These are phyloP conservation scores for Tagetes erecta DNA, from an alignment of 129 eudicot genomes.

Conservation along the genomic window DNA sequence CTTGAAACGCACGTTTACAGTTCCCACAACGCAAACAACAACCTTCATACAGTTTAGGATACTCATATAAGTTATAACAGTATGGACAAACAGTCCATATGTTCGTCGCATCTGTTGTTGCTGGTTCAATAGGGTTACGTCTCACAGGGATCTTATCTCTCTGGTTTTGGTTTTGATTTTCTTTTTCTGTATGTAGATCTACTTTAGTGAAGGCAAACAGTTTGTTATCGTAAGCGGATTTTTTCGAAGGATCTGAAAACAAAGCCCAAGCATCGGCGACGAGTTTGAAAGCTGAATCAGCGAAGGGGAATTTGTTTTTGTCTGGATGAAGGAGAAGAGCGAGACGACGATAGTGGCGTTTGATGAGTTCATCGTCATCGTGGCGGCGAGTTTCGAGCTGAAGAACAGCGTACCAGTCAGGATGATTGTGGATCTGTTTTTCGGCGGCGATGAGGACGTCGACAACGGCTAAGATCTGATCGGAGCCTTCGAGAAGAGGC, in stretches of 20 bases:
- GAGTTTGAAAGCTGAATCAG: conserved; percentile 76
- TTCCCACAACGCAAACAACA: conserved; percentile 67
- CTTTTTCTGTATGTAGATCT: conserved; percentile 39
- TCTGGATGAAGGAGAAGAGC: conserved; percentile 91
- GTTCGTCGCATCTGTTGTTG: conserved; percentile 12
- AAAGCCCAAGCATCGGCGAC: conserved; percentile 80
- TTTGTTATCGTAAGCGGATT: conserved; percentile 52
- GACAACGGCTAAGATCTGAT: conserved; percentile 83
- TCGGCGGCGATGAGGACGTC: conserved; percentile 85
- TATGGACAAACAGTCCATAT: conserved; percentile 93
- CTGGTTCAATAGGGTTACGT: conserved; percentile 29
- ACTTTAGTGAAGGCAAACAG: conserved; percentile 41
- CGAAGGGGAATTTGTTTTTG: conserved; percentile 59
- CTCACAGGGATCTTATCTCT: conserved; percentile 60
- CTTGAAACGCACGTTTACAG: conserved; percentile 68
- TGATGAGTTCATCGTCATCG: conserved; percentile 59
- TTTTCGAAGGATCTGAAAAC: conserved; percentile 49
- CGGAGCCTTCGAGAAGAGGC: conserved; percentile 78
- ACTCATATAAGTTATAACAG: conserved; percentile 72
- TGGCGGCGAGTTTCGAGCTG: conserved; percentile 52
- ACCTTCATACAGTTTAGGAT: conserved; percentile 52
- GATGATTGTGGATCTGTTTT: conserved; percentile 44
- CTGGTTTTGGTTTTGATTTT: conserved; percentile 20
- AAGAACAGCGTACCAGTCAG: conserved; percentile 74
- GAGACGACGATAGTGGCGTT: conserved; percentile 73